These are phyloP conservation scores for Mollisia scopiformis DNA, from an alignment of 2,329 filamentous ascomycete genomes.

Conservation along the genomic window DNA sequence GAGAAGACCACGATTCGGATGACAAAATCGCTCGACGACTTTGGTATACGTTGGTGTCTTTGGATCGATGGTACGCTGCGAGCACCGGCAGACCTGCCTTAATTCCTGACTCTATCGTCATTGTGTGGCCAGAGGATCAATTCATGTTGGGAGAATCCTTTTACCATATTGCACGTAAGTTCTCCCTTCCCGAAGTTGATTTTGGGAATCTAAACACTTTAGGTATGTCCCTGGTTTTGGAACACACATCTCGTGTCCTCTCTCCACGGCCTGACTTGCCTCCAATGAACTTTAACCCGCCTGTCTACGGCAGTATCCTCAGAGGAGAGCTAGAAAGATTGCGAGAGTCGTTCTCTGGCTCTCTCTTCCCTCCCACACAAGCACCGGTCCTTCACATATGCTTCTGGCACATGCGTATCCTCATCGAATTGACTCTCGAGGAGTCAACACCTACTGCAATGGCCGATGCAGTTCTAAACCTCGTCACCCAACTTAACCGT, in stretches of 20 bases:
- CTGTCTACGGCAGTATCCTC: slow-evolving; percentile 52
- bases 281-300: slow-evolving; percentile 43
- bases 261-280: slow-evolving; percentile 47
- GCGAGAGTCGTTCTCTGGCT: slow-evolving; percentile 63
- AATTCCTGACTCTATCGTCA: slow-evolving; percentile 64
- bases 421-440: slow-evolving; percentile 63
- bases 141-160: slow-evolving; percentile 63
- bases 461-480: slow-evolving; percentile 61
- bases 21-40: slow-evolving; percentile 64
- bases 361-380: slow-evolving; percentile 51
- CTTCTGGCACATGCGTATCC: slow-evolving; percentile 71
- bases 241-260: slow-evolving; percentile 53
- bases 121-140: slow-evolving; percentile 62
- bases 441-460: slow-evolving; percentile 58
- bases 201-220: not conserved
- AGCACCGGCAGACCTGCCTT: slow-evolving; percentile 64
- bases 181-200: not conserved
- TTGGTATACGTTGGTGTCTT: slow-evolving; percentile 73
- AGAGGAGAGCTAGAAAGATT: slow-evolving; percentile 66
- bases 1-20: slow-evolving; percentile 55
- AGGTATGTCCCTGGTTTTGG: slow-evolving; percentile 63
- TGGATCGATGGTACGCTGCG: slow-evolving; percentile 76
- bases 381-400: slow-evolving; percentile 65
- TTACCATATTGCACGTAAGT: slow-evolving; percentile 69
- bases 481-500: slow-evolving; percentile 59